These are phyloP conservation scores for Fusarium sambucinum DNA, from an alignment of 2,329 filamentous ascomycete genomes.

Conservation along the genomic window DNA sequence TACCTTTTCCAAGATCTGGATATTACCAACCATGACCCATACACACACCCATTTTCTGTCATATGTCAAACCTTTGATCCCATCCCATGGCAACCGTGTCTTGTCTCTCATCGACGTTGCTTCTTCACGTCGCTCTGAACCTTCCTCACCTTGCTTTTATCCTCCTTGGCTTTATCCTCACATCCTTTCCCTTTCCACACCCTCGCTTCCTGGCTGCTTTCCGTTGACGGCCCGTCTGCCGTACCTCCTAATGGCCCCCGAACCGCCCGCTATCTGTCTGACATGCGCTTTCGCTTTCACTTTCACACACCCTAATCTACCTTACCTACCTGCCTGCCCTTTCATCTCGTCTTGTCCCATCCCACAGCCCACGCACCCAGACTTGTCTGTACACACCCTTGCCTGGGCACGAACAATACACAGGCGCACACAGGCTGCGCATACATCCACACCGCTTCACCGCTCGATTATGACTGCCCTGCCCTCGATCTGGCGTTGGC, in stretches of 20 bases:
- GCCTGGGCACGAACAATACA: conserved; percentile 39
- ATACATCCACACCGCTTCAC: conserved; percentile 47
- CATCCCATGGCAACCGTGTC: conserved; percentile 33
- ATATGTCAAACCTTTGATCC: conserved; percentile 37
- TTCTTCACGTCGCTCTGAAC: conserved; percentile 40
- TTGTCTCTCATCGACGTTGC: conserved; percentile 47
- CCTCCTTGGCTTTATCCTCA: conserved; percentile 31
- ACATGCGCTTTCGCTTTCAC: conserved; percentile 21
- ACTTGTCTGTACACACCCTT: conserved; percentile 40
- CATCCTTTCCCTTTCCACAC: conserved; percentile 41
- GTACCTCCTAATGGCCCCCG: conserved; percentile 42
- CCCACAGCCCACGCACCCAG: conserved; percentile 35
- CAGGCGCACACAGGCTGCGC: conserved; percentile 39
- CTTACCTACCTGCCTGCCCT: conserved; percentile 15
- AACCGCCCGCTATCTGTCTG: conserved; percentile 43
- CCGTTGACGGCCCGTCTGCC: conserved; percentile 46
- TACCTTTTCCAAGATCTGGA: conserved; percentile 37
- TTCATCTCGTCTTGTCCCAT: conserved; percentile 23
- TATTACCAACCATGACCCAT: conserved; percentile 4
- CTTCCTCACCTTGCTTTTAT: conserved; percentile 41
- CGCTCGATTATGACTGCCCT: conserved; percentile 37
- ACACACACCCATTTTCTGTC: conserved; percentile 24
- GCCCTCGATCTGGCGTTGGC: conserved; percentile 31
- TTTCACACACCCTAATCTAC: conserved; percentile 27
- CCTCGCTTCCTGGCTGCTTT: conserved; percentile 36